Conservation (phyloP, 345 rosid genomes). For the Eucalyptus regnans region DNA sequence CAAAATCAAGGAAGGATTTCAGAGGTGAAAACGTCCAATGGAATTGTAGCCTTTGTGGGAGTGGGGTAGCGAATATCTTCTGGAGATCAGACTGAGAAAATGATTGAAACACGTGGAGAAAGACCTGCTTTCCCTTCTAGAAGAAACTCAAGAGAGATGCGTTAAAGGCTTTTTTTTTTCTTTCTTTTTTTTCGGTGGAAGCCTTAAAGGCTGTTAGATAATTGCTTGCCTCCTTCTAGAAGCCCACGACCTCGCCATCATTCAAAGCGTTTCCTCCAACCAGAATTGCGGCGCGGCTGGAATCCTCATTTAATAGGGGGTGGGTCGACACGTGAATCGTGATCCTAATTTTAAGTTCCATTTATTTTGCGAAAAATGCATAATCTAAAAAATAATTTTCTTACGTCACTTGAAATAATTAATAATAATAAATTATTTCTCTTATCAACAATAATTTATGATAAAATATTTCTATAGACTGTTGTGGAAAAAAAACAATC, state of each 20-base stretch:
- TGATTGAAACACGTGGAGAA: background rate
- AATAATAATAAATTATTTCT: too few species aligned
- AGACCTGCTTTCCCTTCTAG: background rate
- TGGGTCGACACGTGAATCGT: too few species aligned
- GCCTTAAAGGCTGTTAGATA: background rate
- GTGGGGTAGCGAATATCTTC: too few species aligned
- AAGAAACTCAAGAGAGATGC: too few species aligned
- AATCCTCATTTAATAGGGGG: background rate
- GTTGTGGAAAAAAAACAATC: too few species aligned
- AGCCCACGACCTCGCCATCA: background rate
- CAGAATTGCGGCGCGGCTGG: background rate
- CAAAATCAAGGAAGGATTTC: too few species aligned
- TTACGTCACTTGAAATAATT: too few species aligned
- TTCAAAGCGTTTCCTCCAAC: background rate
- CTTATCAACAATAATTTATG: too few species aligned
- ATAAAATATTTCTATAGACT: too few species aligned
- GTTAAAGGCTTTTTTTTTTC: too few species aligned
- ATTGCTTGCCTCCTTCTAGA: background rate
- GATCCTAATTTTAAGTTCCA: background rate
- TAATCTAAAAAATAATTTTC: too few species aligned
- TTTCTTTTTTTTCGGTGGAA: too few species aligned
- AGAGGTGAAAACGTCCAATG: background rate
- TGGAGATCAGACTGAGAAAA: background rate
- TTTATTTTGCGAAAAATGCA: accelerated
- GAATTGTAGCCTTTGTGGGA: background rate